Percentiles rank a stretch among this genome's conserved stretches.
Evolutionary conservation across 495 filamentous ascomycete species (phyloP).

Genomic region (Penicillium pancosmium): DNA sequence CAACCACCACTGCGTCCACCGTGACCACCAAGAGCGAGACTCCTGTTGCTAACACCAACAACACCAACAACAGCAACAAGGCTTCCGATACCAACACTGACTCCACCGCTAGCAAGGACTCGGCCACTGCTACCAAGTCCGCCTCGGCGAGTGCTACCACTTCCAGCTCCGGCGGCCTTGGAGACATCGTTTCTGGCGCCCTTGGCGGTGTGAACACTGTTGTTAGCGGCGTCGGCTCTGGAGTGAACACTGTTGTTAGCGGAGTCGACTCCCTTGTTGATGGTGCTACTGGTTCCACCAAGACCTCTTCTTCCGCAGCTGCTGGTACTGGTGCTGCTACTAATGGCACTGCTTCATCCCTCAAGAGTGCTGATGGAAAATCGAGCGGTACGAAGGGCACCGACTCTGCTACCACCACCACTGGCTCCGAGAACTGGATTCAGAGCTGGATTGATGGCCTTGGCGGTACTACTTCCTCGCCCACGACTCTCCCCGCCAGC

Average conservation of each 20-base stretch:
- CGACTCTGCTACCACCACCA: conserved; percentile 4
- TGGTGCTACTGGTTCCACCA: conserved; percentile 1
- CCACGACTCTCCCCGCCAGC: conserved; percentile 27
- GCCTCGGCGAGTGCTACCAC: conserved; percentile 14
- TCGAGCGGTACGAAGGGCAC: not conserved
- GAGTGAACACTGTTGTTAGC: not conserved
- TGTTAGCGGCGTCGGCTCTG: not conserved
- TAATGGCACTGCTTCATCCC: conserved; percentile 10
- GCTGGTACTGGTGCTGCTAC: conserved; percentile 7
- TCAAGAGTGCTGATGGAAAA: not conserved
- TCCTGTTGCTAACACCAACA: conserved; percentile 14
- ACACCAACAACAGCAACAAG: conserved; percentile 12
- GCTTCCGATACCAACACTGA: not conserved
- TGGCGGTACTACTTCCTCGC: conserved; percentile 4
- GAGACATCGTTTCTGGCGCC: conserved; percentile 1
- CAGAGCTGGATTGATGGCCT: not conserved
- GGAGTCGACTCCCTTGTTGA: conserved; percentile 13
- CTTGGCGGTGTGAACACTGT: not conserved
- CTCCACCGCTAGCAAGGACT: not conserved
- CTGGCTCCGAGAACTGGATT: conserved; percentile 5
- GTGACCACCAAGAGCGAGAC: conserved; percentile 15
- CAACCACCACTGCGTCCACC: conserved; percentile 15
- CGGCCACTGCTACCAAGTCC: conserved; percentile 12
- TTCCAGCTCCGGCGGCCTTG: conserved; percentile 8
- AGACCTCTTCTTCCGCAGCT: conserved; percentile 6